Conservation (phyloP, 1,284 basidiomycete genomes). For the Ustilago sp. region DNA sequence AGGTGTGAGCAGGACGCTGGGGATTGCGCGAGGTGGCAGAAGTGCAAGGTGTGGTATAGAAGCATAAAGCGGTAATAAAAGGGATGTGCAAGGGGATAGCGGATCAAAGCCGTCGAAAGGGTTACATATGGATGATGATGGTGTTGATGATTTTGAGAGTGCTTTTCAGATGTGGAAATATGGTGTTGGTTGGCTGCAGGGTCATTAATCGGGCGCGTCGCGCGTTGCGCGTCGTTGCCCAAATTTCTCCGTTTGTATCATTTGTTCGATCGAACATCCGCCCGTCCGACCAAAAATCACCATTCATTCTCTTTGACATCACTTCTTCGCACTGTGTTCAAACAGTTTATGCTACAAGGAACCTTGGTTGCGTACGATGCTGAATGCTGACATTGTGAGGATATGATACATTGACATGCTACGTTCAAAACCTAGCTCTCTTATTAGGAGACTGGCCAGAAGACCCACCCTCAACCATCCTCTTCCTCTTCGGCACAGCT, state of each 20-base stretch:
- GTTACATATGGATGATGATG: not conserved
- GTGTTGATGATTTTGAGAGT: conserved; percentile 12
- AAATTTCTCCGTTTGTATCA: not conserved
- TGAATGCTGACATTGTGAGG: not conserved
- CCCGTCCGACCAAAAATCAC: not conserved
- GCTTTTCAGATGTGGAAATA: not conserved
- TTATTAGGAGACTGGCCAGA: conserved; percentile 7
- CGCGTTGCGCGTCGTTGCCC: conserved; percentile 1
- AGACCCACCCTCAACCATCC: conserved; percentile 1
- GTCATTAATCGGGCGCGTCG: conserved; percentile 20
- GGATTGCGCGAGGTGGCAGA: not conserved
- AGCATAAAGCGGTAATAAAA: too few species aligned
- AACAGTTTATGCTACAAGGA: not conserved
- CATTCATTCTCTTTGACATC: not conserved
- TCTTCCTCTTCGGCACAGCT: conserved; percentile 43
- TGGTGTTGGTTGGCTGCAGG: conserved; percentile 13
- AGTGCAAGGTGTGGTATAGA: not conserved
- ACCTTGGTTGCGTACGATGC: not conserved
- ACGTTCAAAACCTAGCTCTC: conserved; percentile 16
- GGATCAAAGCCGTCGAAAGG: not conserved
- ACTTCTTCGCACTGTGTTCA: too few species aligned
- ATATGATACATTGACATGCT: not conserved
- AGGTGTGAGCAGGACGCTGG: too few species aligned
- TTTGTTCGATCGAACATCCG: not conserved
- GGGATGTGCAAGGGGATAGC: not conserved